Base-by-base conservation (phyloP, 345 rosid genomes). In the Aquilaria sinensis region DNA sequence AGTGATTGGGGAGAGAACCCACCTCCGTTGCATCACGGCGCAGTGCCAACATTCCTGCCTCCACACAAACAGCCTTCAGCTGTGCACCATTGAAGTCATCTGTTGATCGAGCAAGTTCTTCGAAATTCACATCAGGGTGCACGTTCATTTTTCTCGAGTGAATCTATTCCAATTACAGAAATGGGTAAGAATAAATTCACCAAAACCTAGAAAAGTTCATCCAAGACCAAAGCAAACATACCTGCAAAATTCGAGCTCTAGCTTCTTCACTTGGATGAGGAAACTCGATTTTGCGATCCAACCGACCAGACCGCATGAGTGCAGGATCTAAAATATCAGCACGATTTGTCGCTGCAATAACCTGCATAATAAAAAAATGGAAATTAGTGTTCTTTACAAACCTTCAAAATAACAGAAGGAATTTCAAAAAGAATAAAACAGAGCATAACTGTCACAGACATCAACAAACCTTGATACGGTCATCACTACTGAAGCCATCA, bases 111-210 rank as follows among this genome's bases (percentile, higher is more conserved):
- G 99, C 99, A 31, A 95, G 91, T 79, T 95, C 99, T 76, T 95
- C 99, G 50, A 95, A 95, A 75, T 95, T 95, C 33, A 95, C 97
- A 62, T 91, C 99, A 12, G 90, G 94, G 67, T 91, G 88, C 34
- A 95, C 97, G 65, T 84, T 95, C 99, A 95, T 95, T 86, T 95
- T 95, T 83, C 98, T 85, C 6, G 99, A 95, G 83, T 91, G 99
- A 67, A 95, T 95, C 97, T 94, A 65, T 37, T 37, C 8, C 43
- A 37, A 23, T 23, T 37, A 37, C 8, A 48, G 77, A 51, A 58
- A 56, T 67, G 12, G 55, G 46, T 15, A 31, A 9, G 46, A 8
- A 55, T 33, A 6, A 16, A 57, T 45, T 45, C 33, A n/a, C 1
- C 14, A 60, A 61, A 30, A 51, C 13, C 48, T 61, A 32, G n/a